These are phyloP conservation scores for Vitis riparia DNA, from an alignment of 164 flowering plant genomes.

Conservation along the genomic window DNA sequence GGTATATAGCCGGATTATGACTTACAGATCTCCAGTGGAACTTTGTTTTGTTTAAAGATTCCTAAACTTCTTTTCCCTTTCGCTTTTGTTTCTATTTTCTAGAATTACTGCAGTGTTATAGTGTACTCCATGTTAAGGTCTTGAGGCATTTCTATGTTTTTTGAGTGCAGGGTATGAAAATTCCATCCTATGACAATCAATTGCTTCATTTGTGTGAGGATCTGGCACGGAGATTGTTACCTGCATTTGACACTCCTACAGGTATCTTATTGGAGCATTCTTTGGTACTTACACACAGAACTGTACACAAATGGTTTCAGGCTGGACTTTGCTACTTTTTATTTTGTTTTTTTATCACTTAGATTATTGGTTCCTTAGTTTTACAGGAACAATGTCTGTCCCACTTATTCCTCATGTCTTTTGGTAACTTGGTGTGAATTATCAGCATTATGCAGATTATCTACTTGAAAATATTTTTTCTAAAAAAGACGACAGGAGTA, in stretches of 20 bases:
- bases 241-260: conserved; percentile 99
- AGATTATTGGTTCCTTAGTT: neutral
- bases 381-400: neutral
- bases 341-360: neutral
- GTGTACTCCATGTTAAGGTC: neutral
- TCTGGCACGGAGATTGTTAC: conserved; percentile 79
- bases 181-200: conserved; percentile 79
- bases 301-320: neutral
- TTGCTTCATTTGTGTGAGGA: conserved; percentile 85
- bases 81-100: neutral
- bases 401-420: neutral
- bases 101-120: neutral
- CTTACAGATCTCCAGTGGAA: neutral
- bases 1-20: neutral
- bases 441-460: neutral
- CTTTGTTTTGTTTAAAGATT: neutral
- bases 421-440: neutral
- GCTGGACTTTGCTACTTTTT: neutral
- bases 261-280: conserved; percentile 40
- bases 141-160: neutral
- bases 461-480: neutral
- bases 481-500: neutral
- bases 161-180: conserved; percentile 74
- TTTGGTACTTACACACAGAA: neutral
- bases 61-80: neutral